Evolutionary conservation across 257 asterid genomes (phyloP).

Genomic region (Plectranthus barbatus): DNA sequence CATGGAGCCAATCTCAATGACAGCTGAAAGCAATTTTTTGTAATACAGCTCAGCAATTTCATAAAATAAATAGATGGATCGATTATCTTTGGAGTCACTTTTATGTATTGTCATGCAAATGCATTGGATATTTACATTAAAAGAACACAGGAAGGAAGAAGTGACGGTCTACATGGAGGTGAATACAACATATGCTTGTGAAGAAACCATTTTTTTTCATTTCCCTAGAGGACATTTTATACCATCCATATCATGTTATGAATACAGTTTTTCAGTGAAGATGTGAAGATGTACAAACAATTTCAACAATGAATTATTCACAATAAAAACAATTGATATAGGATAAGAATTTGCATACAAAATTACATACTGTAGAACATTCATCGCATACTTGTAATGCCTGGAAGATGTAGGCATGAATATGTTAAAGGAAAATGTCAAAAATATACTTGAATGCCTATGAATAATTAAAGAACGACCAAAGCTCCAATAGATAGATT

Average conservation of each 20-base stretch:
- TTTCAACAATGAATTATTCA: no score
- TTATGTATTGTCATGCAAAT: background rate
- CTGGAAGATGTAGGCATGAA: background rate
- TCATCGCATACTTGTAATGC: background rate
- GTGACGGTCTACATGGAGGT: background rate
- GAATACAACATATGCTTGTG: background rate
- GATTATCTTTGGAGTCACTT: background rate
- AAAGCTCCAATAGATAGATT: background rate
- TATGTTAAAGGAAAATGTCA: background rate
- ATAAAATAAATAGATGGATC: no score
- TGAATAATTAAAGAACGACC: background rate
- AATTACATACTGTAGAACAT: background rate
- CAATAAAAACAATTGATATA: no score
- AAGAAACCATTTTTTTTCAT: background rate
- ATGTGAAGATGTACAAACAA: no score
- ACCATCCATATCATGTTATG: background rate
- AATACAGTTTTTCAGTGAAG: background rate
- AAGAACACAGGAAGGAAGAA: background rate
- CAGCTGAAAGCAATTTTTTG: background rate
- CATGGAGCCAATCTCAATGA: background rate
- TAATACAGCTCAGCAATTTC: no score
- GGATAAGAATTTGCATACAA: no score
- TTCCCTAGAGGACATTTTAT: background rate
- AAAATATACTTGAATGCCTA: background rate
- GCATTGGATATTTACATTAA: background rate